A percentile compares a stretch with the other conserved stretches of the same genome.
These are phyloP conservation scores for Corrigiola litoralis DNA, from an alignment of 179 eudicot species.

Conservation along the genomic window DNA sequence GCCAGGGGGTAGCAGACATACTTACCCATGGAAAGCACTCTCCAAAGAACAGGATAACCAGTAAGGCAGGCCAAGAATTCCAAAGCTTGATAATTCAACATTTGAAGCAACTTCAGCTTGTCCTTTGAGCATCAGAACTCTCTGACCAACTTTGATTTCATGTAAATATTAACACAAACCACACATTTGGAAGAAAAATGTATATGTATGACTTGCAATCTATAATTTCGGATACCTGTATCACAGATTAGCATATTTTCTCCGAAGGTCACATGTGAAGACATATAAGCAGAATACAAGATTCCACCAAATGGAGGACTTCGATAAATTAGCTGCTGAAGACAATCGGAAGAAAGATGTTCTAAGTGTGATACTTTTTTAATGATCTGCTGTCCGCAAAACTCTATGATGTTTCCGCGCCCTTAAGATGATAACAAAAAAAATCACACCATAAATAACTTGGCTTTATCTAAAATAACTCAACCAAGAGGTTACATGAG, in stretches of 20 bases:
- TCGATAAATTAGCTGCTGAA: slow-evolving; percentile 40
- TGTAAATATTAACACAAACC: background rate
- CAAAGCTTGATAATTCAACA: slow-evolving; percentile 60
- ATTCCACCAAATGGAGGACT: slow-evolving; percentile 38
- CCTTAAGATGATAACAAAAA: slow-evolving; percentile 35
- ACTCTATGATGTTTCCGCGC: slow-evolving; percentile 50
- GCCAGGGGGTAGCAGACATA: background rate
- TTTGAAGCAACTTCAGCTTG: slow-evolving; percentile 43
- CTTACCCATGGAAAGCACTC: slow-evolving; percentile 62
- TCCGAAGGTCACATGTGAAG: slow-evolving; percentile 56
- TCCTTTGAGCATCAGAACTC: slow-evolving; percentile 51
- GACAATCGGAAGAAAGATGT: slow-evolving; percentile 40
- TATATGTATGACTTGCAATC: background rate
- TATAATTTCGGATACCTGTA: slow-evolving; percentile 72
- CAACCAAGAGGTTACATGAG: background rate
- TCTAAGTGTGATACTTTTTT: slow-evolving; percentile 49
- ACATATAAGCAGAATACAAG: slow-evolving; percentile 50
- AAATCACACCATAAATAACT: slow-evolving; percentile 9
- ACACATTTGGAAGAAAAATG: background rate
- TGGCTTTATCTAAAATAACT: background rate
- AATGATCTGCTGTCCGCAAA: slow-evolving; percentile 51
- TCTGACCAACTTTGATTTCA: slow-evolving; percentile 58
- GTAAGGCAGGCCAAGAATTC: slow-evolving; percentile 75
- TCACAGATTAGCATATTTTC: slow-evolving; percentile 62
- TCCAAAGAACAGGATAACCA: slow-evolving; percentile 69